Percentiles rank a stretch among this genome's conserved stretches.
These are phyloP conservation scores for Pestalotiopsis sp. DNA, from an alignment of 2,329 filamentous ascomycete genomes.

Conservation along the genomic window DNA sequence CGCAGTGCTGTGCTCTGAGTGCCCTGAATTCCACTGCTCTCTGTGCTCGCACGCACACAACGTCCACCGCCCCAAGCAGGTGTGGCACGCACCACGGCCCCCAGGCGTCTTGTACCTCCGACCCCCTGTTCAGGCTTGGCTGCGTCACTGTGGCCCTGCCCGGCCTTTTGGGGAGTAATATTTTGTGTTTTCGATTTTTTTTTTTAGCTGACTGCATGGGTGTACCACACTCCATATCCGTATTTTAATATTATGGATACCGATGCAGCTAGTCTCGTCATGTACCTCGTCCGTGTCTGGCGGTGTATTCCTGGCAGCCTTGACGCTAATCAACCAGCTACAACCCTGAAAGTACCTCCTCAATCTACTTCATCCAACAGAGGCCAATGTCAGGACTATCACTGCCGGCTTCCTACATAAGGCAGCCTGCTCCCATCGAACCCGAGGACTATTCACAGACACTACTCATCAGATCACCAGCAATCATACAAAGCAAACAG, in stretches of 20 bases:
- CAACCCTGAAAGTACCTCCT: slow-evolving; percentile 26
- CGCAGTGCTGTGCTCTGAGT: not conserved
- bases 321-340: slow-evolving; percentile 16
- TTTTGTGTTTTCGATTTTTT: slow-evolving; percentile 34
- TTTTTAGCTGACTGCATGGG: slow-evolving; percentile 29
- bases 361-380: slow-evolving; percentile 21
- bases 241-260: slow-evolving; percentile 18
- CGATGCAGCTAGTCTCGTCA: slow-evolving; percentile 18
- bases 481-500: slow-evolving; percentile 16
- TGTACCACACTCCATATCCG: slow-evolving; percentile 8
- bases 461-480: slow-evolving; percentile 26
- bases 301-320: slow-evolving; percentile 28
- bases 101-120: slow-evolving; percentile 5
- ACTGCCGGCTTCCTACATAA: slow-evolving; percentile 31
- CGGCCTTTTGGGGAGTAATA: slow-evolving; percentile 26
- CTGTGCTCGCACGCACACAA: not conserved
- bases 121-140: slow-evolving; percentile 26
- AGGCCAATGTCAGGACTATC: slow-evolving; percentile 24
- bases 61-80: slow-evolving; percentile 4
- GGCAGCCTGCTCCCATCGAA: slow-evolving; percentile 27
- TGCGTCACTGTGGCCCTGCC: slow-evolving; percentile 32
- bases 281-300: slow-evolving; percentile 26
- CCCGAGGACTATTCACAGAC: slow-evolving; percentile 16
- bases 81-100: slow-evolving; percentile 9
- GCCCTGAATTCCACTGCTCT: not conserved